Conservation (phyloP, 2,329 filamentous ascomycete genomes). For the Pseudogymnoascus sp. region DNA sequence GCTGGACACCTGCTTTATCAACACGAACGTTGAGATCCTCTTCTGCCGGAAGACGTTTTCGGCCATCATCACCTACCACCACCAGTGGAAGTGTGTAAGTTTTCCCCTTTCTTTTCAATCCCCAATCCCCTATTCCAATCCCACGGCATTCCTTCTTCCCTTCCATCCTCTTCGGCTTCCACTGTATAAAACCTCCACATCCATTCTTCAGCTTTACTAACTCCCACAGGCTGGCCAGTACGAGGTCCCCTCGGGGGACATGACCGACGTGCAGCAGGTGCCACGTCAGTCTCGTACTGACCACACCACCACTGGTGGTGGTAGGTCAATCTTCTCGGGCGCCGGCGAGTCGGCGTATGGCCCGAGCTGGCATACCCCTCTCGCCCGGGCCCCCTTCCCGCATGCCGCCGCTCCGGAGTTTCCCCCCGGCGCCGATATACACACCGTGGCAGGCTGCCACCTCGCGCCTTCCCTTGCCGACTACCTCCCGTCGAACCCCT, state of each 20-base stretch:
- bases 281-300: background rate
- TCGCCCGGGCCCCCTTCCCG: background rate
- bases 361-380: background rate
- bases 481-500: background rate
- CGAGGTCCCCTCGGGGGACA: background rate
- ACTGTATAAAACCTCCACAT: background rate
- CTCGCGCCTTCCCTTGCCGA: background rate
- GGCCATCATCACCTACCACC: background rate
- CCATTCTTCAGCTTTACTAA: background rate
- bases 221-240: background rate
- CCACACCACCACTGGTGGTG: background rate
- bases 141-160: background rate
- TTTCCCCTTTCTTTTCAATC: background rate
- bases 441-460: background rate
- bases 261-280: background rate
- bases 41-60: background rate
- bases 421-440: background rate
- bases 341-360: background rate
- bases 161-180: background rate
- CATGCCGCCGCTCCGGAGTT: background rate
- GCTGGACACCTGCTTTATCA: background rate
- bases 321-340: background rate
- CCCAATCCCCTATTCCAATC: background rate
- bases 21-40: background rate
- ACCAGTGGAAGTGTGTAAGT: constrained; percentile 8